Percentiles rank a stretch among this genome's conserved stretches.
Evolutionary conservation across 1,284 basidiomycete species (phyloP).

Genomic region (Ustilago hordei): DNA sequence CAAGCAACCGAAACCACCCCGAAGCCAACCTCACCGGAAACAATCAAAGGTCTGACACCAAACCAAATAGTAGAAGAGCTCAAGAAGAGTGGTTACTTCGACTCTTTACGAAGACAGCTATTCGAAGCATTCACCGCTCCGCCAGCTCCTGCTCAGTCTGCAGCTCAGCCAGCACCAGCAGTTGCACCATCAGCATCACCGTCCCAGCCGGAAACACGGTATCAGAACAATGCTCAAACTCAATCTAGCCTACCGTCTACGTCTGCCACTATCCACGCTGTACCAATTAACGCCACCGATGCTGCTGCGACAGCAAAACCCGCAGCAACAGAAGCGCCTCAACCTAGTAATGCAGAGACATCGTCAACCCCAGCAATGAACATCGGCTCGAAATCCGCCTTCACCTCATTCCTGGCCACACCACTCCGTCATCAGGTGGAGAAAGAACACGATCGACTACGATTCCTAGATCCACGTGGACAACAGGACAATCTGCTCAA

Average conservation of each 20-base stretch:
- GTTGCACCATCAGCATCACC: not conserved
- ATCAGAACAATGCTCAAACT: not conserved
- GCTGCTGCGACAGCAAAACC: not conserved
- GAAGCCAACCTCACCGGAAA: not conserved
- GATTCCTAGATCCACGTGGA: slow-evolving; percentile 20
- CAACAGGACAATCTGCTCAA: slow-evolving; percentile 30
- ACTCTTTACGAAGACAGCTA: slow-evolving; percentile 35
- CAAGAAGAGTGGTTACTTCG: slow-evolving; percentile 32
- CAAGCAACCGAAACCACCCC: not conserved
- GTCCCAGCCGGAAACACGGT: not conserved
- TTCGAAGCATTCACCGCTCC: slow-evolving; percentile 27
- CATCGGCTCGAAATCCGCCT: slow-evolving; percentile 12
- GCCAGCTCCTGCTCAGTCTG: not conserved
- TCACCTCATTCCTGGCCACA: slow-evolving; percentile 18
- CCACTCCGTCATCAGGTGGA: slow-evolving; percentile 21
- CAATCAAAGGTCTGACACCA: slow-evolving; percentile 29
- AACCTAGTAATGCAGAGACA: not conserved
- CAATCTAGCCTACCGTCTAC: not conserved
- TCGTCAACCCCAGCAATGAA: not conserved
- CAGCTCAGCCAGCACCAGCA: not conserved
- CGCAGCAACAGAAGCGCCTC: not conserved
- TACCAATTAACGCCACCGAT: not conserved
- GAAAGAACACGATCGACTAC: slow-evolving; percentile 22
- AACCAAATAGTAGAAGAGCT: slow-evolving; percentile 41
- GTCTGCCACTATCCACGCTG: not conserved